phyloP scores from a whole-genome alignment of 2,329 filamentous ascomycete genomes.

The Neofusicoccum sp. region DNA sequence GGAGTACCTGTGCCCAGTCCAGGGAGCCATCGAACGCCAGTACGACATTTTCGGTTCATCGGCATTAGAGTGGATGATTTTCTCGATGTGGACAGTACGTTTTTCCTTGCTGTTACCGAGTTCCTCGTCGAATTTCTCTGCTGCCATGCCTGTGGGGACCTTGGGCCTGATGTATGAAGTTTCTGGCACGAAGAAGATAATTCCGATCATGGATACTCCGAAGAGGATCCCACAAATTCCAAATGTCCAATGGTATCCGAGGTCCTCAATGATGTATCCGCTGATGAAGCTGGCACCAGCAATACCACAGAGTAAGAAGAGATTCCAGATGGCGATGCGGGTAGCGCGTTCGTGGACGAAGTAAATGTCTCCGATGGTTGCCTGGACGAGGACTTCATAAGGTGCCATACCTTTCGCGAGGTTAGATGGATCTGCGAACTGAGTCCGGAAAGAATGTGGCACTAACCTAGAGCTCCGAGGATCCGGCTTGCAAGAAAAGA shows the following conservation, averaged over 20 bases:
- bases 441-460: too few relatives aligned
- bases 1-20: slow-evolving; percentile 32
- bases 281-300: slow-evolving; percentile 38
- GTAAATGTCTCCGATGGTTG: slow-evolving; percentile 47
- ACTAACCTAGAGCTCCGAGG: slow-evolving; percentile 42
- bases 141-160: slow-evolving; percentile 8
- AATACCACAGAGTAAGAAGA: slow-evolving; percentile 42
- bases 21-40: slow-evolving; percentile 27
- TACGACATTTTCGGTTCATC: slow-evolving; percentile 27
- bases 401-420: slow-evolving; percentile 43
- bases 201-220: slow-evolving; percentile 28
- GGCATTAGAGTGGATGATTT: background rate
- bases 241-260: slow-evolving; percentile 43
- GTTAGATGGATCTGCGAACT: background rate
- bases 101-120: slow-evolving; percentile 22
- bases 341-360: slow-evolving; percentile 46
- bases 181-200: slow-evolving; percentile 33
- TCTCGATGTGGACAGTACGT: background rate
- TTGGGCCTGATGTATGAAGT: slow-evolving; percentile 26
- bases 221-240: slow-evolving; percentile 42
- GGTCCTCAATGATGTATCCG: slow-evolving; percentile 41
- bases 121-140: slow-evolving; percentile 23
- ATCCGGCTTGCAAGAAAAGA: slow-evolving; percentile 50
- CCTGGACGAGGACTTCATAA: slow-evolving; percentile 54
- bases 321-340: slow-evolving; percentile 40